Base-by-base conservation (phyloP, 1,139 yeast genomes). In the Meyerozyma smithsonii region DNA sequence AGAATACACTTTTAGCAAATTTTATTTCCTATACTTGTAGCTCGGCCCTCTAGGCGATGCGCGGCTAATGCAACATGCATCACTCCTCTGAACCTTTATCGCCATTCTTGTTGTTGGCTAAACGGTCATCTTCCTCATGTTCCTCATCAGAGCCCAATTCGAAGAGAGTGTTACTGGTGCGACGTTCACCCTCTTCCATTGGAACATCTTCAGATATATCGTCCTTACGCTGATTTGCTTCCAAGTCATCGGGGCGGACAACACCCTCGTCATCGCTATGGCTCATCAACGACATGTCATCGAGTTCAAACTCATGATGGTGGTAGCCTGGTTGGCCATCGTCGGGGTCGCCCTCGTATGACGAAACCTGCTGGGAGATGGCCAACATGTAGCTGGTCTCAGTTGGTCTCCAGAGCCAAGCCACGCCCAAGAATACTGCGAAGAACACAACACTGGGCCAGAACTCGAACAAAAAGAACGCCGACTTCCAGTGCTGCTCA, bases 351-450 rank as follows among this genome's bases (percentile, higher is more conserved):
- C 42, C 56, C 37, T 80, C 87, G 30, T 75, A 84, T 32, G 76
- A 80, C 20, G 97, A 86, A 42, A 92, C 69, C 65, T 94, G 97
- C 43, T 88, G 89, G 4, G 97, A 88, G 51, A 90, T 90, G 15
- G 97, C 98, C 58, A 92, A 77, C 78, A 95, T 82, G 55, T 90
- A 84, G 48, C 96, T 89, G 33, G 96, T 88, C 53, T 86, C 95
- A 0, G 97, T 90, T 37, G 98, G 98, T 62, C 98, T 81, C 98
- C 98, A 94, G 48, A 92, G 77, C 71, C 89, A 81, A 10, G 96
- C 87, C 50, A 94, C 73, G 6, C 90, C 79, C 56, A 85, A 76
- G 60, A 92, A 90, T 36, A 90, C 90, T 36, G 82, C 63, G 57
- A 85, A 88, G 64, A 88, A 94, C 12, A 90, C 84, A 36, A 88